Evolutionary conservation across 2,329 filamentous ascomycete species (phyloP).

Genomic region (Neurospora sp.): DNA sequence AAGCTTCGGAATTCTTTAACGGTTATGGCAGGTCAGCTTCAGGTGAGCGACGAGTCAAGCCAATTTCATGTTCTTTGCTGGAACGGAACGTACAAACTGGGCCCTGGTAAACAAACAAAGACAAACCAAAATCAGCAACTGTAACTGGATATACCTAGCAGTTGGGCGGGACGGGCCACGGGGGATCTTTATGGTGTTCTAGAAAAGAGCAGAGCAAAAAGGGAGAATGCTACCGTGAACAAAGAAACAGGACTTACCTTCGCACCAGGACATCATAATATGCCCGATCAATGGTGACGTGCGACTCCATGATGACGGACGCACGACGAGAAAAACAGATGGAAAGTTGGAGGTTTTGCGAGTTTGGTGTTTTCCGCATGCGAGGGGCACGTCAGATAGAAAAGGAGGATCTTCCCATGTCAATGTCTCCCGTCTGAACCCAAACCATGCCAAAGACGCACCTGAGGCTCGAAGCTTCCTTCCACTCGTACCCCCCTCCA

Average conservation of each 20-base stretch:
- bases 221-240: background rate
- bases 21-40: background rate
- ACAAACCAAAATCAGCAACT: slow-evolving; percentile 4
- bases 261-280: slow-evolving; percentile 53
- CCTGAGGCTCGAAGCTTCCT: background rate
- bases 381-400: background rate
- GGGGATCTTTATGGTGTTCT: background rate
- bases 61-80: background rate
- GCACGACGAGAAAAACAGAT: background rate
- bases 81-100: slow-evolving; percentile 32
- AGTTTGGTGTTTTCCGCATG: background rate
- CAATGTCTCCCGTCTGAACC: background rate
- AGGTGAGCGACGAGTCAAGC: background rate
- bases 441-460: background rate
- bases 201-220: background rate
- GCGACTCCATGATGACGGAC: slow-evolving; percentile 20
- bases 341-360: background rate
- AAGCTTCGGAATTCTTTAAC: slow-evolving; percentile 10
- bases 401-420: background rate
- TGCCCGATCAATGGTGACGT: slow-evolving; percentile 48
- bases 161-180: background rate
- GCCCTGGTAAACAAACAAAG: slow-evolving; percentile 25
- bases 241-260: slow-evolving; percentile 36
- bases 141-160: slow-evolving; percentile 6
- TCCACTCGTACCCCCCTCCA: background rate